phyloP scores from a whole-genome alignment of 805 yeast genomes.

The Teunomyces atbi region DNA sequence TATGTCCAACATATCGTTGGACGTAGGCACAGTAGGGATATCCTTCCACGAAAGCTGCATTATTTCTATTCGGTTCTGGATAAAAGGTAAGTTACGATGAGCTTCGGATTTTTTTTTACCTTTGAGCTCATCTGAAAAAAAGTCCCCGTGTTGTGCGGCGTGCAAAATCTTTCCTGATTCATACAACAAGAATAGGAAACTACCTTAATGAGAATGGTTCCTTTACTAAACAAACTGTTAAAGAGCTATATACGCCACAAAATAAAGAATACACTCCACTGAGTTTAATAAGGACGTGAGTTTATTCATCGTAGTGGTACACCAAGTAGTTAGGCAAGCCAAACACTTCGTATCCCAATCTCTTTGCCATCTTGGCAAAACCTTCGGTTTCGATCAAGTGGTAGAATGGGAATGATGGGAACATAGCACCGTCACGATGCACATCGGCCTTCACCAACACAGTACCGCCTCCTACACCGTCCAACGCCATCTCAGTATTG shows the following conservation, averaged over 20 bases:
- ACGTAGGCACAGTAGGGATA: slow-evolving; percentile 89
- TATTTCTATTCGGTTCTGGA: neutral
- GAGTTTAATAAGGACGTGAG: no score
- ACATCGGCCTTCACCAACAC: slow-evolving; percentile 95
- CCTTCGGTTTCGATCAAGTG: slow-evolving; percentile 98
- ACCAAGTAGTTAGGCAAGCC: slow-evolving; percentile 96
- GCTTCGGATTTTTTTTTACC: slow-evolving; percentile 1
- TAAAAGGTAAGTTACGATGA: neutral
- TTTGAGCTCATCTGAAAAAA: slow-evolving; percentile 10
- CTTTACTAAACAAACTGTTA: neutral
- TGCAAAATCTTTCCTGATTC: slow-evolving; percentile 9
- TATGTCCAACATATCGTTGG: slow-evolving; percentile 92
- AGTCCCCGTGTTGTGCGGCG: slow-evolving; percentile 11
- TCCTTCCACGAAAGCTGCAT: slow-evolving; percentile 99
- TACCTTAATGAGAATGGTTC: neutral
- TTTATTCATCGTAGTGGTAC: slow-evolving; percentile 79
- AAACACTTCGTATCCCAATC: slow-evolving; percentile 84
- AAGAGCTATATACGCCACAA: neutral
- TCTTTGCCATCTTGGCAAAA: slow-evolving; percentile 95
- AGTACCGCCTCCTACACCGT: slow-evolving; percentile 99
- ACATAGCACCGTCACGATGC: slow-evolving; percentile 99
- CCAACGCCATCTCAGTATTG: slow-evolving; percentile 74
- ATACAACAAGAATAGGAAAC: neutral
- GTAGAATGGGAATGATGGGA: slow-evolving; percentile 97
- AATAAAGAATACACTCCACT: no score